These are phyloP conservation scores for Botrytis sinoallii DNA, from an alignment of 2,329 filamentous ascomycete species.

Conservation along the genomic window DNA sequence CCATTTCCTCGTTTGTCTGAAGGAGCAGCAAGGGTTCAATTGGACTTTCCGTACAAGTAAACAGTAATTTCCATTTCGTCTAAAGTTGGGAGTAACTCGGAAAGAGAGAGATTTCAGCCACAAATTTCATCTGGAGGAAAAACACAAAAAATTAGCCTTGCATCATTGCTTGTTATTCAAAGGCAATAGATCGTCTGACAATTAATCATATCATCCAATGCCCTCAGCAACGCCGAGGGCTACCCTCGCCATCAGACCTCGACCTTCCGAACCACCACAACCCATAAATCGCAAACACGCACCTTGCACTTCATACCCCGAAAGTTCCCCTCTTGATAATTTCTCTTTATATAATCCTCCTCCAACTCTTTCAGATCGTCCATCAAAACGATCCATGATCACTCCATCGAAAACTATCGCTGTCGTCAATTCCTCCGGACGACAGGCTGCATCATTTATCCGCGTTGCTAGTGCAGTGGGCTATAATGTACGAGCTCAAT, in stretches of 20 bases:
- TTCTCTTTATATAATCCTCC: conserved; percentile 26
- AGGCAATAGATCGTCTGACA: not conserved
- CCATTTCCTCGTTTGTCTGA: not conserved
- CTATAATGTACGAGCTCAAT: conserved; percentile 87
- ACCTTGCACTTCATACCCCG: conserved; percentile 32
- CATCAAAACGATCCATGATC: conserved; percentile 37
- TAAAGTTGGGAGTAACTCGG: not conserved
- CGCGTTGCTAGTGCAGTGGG: conserved; percentile 91
- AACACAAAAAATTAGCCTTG: not conserved
- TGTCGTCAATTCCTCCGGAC: conserved; percentile 92
- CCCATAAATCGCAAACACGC: conserved; percentile 32
- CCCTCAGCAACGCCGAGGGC: conserved; percentile 34
- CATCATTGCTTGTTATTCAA: not conserved
- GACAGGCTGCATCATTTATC: conserved; percentile 92
- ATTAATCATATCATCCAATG: conserved; percentile 25
- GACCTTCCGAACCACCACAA: conserved; percentile 24
- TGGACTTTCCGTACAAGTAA: conserved; percentile 3
- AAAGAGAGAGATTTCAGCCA: not conserved
- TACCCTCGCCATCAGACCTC: conserved; percentile 34
- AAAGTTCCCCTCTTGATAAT: conserved; percentile 23
- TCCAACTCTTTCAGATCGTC: conserved; percentile 27
- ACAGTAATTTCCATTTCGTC: conserved; percentile 12
- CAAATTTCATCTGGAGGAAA: not conserved
- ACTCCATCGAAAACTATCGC: conserved; percentile 62
- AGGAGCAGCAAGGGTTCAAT: conserved; percentile 4